phyloP scores from a whole-genome alignment of 2,329 filamentous ascomycete genomes.

The Nothomitra cinnamomea region DNA sequence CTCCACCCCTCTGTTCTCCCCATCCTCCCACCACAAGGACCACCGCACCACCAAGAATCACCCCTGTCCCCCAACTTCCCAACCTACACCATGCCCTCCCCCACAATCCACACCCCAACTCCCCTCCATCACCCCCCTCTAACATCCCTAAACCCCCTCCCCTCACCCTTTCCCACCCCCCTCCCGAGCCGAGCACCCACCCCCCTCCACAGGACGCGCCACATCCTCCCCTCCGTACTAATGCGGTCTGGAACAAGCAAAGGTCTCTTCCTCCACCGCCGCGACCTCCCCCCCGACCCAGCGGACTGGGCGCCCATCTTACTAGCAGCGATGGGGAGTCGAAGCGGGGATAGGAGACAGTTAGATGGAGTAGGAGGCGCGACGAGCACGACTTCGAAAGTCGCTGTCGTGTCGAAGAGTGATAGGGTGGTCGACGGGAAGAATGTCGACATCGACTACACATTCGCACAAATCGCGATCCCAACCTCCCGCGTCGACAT shows the following conservation, averaged over 20 bases:
- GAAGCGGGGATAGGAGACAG: conserved; percentile 12
- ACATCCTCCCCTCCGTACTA: conserved; percentile 12
- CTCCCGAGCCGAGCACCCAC: no score
- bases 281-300: conserved; percentile 12
- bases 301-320: conserved; percentile 13
- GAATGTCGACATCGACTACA: conserved; percentile 13
- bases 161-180: no score
- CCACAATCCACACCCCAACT: no score
- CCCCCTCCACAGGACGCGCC: no score
- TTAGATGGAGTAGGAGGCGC: conserved; percentile 14
- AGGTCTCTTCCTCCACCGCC: conserved; percentile 18
- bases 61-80: no score
- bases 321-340: conserved; percentile 12
- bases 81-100: no score
- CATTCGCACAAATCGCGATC: conserved; percentile 12
- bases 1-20: no score
- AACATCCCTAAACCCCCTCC: no score
- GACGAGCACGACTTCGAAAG: conserved; percentile 14
- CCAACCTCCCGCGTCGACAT: conserved; percentile 12
- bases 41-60: no score
- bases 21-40: no score
- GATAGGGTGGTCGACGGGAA: conserved; percentile 8
- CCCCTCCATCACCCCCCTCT: no score
- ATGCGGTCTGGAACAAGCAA: conserved; percentile 21
- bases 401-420: conserved; percentile 12